Percentiles rank a stretch among this genome's conserved stretches.
These are phyloP conservation scores for Syzygium oleosum DNA, from an alignment of 345 rosid genomes.

Conservation along the genomic window DNA sequence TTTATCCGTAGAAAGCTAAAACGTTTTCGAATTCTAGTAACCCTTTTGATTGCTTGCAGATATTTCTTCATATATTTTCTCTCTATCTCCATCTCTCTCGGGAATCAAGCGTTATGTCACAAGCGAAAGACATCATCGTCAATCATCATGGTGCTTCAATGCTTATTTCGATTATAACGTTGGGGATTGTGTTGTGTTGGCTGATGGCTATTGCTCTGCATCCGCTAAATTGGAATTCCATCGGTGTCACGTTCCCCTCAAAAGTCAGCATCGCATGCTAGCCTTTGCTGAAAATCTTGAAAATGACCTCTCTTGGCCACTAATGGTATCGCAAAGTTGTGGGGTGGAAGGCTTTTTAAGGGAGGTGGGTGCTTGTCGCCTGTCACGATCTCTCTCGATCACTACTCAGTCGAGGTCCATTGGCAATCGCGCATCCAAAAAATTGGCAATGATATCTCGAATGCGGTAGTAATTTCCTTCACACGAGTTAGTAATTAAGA, in stretches of 20 bases:
- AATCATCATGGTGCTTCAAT: neutral
- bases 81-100: neutral
- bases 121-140: neutral
- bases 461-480: accelerated
- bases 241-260: no score
- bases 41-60: neutral
- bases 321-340: neutral
- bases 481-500: neutral
- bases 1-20: no score
- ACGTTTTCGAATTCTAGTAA: no score
- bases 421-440: neutral
- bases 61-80: neutral
- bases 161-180: neutral
- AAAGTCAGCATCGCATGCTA: no score
- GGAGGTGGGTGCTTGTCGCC: neutral
- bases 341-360: neutral
- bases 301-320: neutral
- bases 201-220: no score
- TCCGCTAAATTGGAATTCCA: no score
- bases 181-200: neutral
- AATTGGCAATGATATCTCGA: neutral
- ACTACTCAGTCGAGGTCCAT: neutral
- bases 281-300: neutral
- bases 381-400: neutral
- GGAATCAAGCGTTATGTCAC: no score